Evolutionary conservation across 192 early-diverging fungal species (phyloP).

Genomic region (Tieghemiomyces parasiticus): DNA sequence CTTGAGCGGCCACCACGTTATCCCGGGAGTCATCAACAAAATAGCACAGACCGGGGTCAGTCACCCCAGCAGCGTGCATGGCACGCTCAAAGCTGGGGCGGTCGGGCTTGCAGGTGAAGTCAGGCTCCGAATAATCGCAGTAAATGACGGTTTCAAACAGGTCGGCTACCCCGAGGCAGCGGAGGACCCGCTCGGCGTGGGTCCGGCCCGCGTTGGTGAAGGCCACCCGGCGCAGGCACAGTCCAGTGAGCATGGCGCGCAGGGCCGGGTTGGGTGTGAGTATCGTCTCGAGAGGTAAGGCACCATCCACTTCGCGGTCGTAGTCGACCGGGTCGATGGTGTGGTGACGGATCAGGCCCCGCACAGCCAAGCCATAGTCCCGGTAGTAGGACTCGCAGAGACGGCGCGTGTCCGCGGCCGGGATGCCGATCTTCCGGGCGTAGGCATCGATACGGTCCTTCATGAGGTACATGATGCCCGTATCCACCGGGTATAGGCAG

Average conservation of each 20-base stretch:
- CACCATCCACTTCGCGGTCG: constrained; percentile 46
- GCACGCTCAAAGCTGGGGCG: constrained; percentile 24
- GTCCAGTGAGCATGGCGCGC: constrained; percentile 36
- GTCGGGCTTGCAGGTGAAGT: constrained; percentile 65
- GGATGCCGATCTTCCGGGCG: constrained; percentile 36
- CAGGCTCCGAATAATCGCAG: constrained; percentile 48
- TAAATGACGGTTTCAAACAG: constrained; percentile 63
- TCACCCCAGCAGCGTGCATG: constrained; percentile 49
- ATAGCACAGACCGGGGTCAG: constrained; percentile 39
- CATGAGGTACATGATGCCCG: constrained; percentile 37
- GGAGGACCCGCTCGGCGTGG: constrained; percentile 54
- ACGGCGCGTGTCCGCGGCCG: constrained; percentile 27
- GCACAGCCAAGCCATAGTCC: constrained; percentile 56
- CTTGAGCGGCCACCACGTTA: constrained; percentile 49
- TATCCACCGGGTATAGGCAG: constrained; percentile 42
- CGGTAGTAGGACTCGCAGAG: constrained; percentile 41
- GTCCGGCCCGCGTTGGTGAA: constrained; percentile 62
- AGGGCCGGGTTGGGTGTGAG: constrained; percentile 42
- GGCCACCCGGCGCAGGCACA: constrained; percentile 49
- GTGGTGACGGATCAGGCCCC: constrained; percentile 55
- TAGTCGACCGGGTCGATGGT: constrained; percentile 47
- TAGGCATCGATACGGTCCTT: constrained; percentile 44
- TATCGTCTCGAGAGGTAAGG: constrained; percentile 44
- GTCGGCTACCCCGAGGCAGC: constrained; percentile 42
- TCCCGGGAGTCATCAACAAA: constrained; percentile 59